phyloP scores from a whole-genome alignment of 2,329 filamentous ascomycete genomes.

The Chaetomiaceae sp. region DNA sequence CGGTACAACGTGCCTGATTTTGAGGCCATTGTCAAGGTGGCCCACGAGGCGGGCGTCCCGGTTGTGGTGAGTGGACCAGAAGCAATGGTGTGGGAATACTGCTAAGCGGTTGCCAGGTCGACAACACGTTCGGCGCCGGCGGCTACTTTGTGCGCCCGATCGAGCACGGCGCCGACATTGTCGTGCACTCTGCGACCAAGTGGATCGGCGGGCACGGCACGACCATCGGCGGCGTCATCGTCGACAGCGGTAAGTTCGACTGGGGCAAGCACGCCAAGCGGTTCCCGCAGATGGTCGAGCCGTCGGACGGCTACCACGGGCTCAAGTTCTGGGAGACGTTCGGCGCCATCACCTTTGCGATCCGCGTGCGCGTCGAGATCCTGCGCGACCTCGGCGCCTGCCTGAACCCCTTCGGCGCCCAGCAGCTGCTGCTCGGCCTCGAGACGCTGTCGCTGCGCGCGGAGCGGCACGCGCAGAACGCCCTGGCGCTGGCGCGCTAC shows the following conservation, averaged over 20 bases:
- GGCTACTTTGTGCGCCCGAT: slow-evolving; percentile 86
- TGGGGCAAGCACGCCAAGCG: slow-evolving; percentile 80
- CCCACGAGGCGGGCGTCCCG: slow-evolving; percentile 64
- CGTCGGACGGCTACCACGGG: slow-evolving; percentile 83
- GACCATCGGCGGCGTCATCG: slow-evolving; percentile 78
- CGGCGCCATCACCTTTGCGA: slow-evolving; percentile 74
- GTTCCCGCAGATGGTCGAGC: slow-evolving; percentile 92
- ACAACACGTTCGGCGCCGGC: slow-evolving; percentile 94
- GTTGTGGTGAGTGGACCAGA: slow-evolving; percentile 47
- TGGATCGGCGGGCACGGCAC: slow-evolving; percentile 97
- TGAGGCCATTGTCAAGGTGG: slow-evolving; percentile 76
- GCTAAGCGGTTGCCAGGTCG: slow-evolving; percentile 51
- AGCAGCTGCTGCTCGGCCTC: slow-evolving; percentile 82
- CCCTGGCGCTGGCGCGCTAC: slow-evolving; percentile 74
- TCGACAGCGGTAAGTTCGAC: slow-evolving; percentile 89
- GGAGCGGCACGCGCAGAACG: slow-evolving; percentile 83
- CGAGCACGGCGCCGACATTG: slow-evolving; percentile 86
- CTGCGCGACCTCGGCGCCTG: slow-evolving; percentile 79
- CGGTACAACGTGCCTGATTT: slow-evolving; percentile 91
- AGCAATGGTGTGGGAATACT: no score
- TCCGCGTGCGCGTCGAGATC: slow-evolving; percentile 83
- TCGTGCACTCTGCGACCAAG: slow-evolving; percentile 92
- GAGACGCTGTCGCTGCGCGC: slow-evolving; percentile 86
- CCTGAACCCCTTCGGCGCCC: slow-evolving; percentile 86
- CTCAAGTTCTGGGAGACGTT: slow-evolving; percentile 95